Evolutionary conservation across 345 rosid genomes (phyloP).

Genomic region (Aurinia saxatilis): DNA sequence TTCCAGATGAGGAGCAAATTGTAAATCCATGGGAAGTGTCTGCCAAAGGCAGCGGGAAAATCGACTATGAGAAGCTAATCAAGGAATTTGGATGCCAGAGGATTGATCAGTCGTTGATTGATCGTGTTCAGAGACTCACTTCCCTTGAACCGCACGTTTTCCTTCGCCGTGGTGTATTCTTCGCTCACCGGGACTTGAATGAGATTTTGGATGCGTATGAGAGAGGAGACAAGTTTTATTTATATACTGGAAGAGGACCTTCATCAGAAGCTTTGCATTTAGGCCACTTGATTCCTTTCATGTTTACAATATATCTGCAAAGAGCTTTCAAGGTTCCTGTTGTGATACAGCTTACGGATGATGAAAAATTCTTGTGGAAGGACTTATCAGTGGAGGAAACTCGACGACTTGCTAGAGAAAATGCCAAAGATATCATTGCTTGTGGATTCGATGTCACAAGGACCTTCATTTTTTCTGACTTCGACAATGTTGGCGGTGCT

Average conservation of each 20-base stretch:
- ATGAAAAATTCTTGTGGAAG: slow-evolving; percentile 93
- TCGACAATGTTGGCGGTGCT: slow-evolving; percentile 83
- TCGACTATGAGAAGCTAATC: slow-evolving; percentile 87
- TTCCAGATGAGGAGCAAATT: slow-evolving; percentile 52
- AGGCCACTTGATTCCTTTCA: slow-evolving; percentile 89
- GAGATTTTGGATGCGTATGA: slow-evolving; percentile 76
- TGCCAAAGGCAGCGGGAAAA: slow-evolving; percentile 57
- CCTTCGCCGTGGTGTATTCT: slow-evolving; percentile 90
- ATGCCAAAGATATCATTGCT: slow-evolving; percentile 92
- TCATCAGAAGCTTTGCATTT: slow-evolving; percentile 89
- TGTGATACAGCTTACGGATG: slow-evolving; percentile 89
- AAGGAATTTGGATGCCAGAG: slow-evolving; percentile 87
- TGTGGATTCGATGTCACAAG: slow-evolving; percentile 81
- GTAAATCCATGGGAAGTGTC: slow-evolving; percentile 96
- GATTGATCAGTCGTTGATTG: slow-evolving; percentile 48
- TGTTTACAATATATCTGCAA: slow-evolving; percentile 94
- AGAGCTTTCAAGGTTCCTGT: slow-evolving; percentile 92
- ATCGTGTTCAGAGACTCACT: too few species aligned
- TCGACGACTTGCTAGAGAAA: slow-evolving; percentile 82
- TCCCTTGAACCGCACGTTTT: slow-evolving; percentile 65
- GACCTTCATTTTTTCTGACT: slow-evolving; percentile 88
- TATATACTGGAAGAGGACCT: slow-evolving; percentile 96
- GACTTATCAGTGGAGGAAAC: slow-evolving; percentile 73
- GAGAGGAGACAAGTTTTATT: slow-evolving; percentile 75
- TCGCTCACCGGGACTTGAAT: slow-evolving; percentile 79